A percentile compares a stretch with the other conserved stretches of the same genome.
These are phyloP conservation scores for Boletus mariae DNA, from an alignment of 1,284 basidiomycete genomes.

Conservation along the genomic window DNA sequence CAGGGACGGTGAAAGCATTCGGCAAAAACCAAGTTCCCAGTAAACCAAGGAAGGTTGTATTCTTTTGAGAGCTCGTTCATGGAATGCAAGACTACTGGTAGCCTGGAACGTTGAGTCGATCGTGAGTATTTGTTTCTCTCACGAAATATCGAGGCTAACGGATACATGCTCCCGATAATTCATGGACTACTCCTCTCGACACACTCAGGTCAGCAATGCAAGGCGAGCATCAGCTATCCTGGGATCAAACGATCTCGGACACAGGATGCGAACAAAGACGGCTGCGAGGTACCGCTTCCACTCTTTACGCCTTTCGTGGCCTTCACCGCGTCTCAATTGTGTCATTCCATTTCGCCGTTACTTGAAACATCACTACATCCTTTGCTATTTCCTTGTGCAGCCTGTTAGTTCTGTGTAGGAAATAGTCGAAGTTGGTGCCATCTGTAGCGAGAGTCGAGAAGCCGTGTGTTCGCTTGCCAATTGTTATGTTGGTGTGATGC, in stretches of 20 bases:
- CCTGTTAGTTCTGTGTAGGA: background rate
- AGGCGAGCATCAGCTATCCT: background rate
- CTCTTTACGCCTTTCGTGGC: background rate
- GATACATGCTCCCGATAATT: background rate
- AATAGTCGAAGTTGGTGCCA: background rate
- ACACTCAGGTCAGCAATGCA: background rate
- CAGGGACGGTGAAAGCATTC: conserved; percentile 43
- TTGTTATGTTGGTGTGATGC: background rate
- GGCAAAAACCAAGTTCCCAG: conserved; percentile 32
- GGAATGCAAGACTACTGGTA: background rate
- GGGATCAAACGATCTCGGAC: background rate
- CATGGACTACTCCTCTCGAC: background rate
- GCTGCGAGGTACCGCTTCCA: background rate
- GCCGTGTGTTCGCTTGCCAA: background rate
- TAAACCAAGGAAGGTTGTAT: conserved; percentile 51
- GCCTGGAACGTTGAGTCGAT: background rate
- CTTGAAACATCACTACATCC: background rate
- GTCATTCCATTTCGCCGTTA: background rate
- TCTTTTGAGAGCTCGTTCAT: conserved; percentile 40
- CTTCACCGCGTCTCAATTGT: background rate
- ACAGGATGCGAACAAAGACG: background rate
- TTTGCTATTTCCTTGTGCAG: background rate
- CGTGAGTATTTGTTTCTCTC: background rate
- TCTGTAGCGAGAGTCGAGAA: background rate
- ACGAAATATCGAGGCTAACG: background rate